Evolutionary conservation across 2,329 filamentous ascomycete species (phyloP), one percentile per base, ranked within the genome.

Genomic region (Xylariomycetidae sp.): DNA sequence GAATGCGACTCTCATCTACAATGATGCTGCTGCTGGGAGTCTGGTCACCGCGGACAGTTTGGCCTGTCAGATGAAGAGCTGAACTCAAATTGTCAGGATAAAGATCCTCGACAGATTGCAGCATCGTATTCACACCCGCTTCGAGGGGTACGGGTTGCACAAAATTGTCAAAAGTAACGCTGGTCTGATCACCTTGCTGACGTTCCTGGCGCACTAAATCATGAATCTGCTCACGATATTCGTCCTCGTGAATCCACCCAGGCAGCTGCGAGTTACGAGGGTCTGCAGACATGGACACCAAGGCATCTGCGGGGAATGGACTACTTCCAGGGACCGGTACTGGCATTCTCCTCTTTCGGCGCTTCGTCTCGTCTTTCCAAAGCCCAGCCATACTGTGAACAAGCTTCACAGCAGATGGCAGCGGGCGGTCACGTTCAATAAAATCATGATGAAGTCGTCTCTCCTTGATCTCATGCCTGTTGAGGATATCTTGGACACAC

Each of bases 311-410:
- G 2, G 85, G 80, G 44, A 95, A 95, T 0, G 88, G 85, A 41
- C 76, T 90, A 49, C 78, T 86, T 5, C 70, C 77, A 19, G 78
- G 71, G 43, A 78, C 69, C 5, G 63, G 63, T 29, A 82, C 67
- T 2, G 78, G 74, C 74, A 90, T 82, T 28, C 75, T 76, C 30
- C 74, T 70, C 58, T 85, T 90, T 19, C 89, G 77, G 27, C 89
- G 77, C 38, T 79, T 80, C 0, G 83, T 87, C 58, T 97, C 92
- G 48, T 95, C 88, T 54, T 80, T 81, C 92, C 92, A 98, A 3
- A 98, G 63, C 1, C 86, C 85, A 35, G 88, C 88, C 85, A 98
- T 90, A 44, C 92, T 98, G 52, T 87, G 81, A 5, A 98, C 89
- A 9, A 95, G 70, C 53, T 94, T 95, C 53, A 89, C 68, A 44